phyloP scores from a whole-genome alignment of 176 grass and related monocot genomes.

The Otatea glauca region DNA sequence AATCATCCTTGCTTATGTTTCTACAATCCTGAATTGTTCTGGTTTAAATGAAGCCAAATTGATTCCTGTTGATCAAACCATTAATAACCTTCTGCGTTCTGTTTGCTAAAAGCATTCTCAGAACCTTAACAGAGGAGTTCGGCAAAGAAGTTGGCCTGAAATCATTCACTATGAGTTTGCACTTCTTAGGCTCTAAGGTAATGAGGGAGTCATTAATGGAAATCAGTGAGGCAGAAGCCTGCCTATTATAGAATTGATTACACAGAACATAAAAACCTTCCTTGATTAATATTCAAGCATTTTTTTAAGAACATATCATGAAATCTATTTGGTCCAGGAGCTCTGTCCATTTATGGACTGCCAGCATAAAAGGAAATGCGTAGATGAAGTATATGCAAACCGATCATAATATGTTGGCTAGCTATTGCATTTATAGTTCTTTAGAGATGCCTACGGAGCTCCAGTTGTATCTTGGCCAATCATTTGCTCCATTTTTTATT shows the following conservation, averaged over 20 bases:
- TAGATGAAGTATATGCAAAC: not conserved
- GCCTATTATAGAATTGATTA: not conserved
- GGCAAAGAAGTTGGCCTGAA: not conserved
- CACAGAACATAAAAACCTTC: not conserved
- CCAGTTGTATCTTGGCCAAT: not conserved
- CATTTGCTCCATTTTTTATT: not conserved
- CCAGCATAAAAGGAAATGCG: not conserved
- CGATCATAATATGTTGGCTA: not conserved
- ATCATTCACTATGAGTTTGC: not conserved
- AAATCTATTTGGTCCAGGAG: not conserved
- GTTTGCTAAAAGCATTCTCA: constrained; percentile 1
- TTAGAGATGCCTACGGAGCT: not conserved
- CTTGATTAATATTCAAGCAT: not conserved
- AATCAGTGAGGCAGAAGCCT: not conserved
- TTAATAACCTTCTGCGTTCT: not conserved
- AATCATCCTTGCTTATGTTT: constrained; percentile 14
- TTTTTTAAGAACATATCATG: not conserved
- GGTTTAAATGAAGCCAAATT: constrained; percentile 13
- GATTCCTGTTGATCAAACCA: not conserved
- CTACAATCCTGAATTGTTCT: constrained; percentile 14
- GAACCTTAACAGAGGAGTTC: not conserved
- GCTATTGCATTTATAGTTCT: not conserved
- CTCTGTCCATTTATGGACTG: constrained; percentile 1
- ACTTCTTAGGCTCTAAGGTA: not conserved
- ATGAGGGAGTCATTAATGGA: not conserved